Conservation (phyloP, 305 asterid genomes). For the Plantago lanceolata region DNA sequence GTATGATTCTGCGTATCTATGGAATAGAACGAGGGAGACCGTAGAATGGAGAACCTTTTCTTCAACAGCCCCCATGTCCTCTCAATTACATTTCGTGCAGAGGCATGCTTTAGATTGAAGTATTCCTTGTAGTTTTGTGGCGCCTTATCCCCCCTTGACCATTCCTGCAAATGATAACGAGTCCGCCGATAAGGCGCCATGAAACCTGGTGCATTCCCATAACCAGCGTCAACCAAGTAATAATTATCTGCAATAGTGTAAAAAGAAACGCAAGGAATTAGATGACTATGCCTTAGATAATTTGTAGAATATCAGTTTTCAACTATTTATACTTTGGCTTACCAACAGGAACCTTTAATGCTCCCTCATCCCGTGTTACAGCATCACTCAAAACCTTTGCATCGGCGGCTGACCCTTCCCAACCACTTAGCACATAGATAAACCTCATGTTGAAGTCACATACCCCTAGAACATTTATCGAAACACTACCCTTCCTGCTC, state of each 20-base stretch:
- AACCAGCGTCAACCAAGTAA: too few species aligned
- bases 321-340: too few species aligned
- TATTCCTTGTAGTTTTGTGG: background rate
- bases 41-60: background rate
- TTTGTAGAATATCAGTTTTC: too few species aligned
- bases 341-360: too few species aligned
- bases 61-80: background rate
- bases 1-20: background rate
- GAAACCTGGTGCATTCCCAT: too few species aligned
- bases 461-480: background rate
- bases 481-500: background rate
- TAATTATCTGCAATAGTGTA: background rate
- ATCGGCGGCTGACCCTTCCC: background rate
- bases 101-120: background rate
- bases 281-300: too few species aligned
- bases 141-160: conserved; percentile 1
- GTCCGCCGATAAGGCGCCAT: background rate
- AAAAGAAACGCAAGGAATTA: background rate
- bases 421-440: background rate
- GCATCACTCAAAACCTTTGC: background rate
- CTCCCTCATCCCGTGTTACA: background rate
- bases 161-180: background rate
- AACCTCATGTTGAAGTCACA: background rate
- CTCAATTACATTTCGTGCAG: background rate
- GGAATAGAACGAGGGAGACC: background rate